A percentile compares a stretch with the other conserved stretches of the same genome.
Conservation (phyloP, 164 flowering plant species). For the Chloranthus sessilifolius region DNA sequence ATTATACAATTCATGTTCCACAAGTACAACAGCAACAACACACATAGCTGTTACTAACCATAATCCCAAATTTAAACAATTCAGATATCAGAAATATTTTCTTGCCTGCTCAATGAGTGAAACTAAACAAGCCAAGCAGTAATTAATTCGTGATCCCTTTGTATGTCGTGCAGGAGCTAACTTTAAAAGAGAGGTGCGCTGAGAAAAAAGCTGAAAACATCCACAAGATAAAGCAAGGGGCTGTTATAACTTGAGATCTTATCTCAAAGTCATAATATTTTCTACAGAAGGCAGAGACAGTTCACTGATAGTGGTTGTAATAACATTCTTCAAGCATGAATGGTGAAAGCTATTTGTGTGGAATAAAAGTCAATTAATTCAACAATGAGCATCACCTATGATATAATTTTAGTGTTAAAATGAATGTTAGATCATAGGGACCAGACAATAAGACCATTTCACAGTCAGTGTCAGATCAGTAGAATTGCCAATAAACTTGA, state of each 20-base stretch:
- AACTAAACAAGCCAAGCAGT: constrained; percentile 78
- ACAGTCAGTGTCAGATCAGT: no score
- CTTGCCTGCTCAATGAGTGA: constrained; percentile 90
- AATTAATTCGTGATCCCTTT: constrained; percentile 53
- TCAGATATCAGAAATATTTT: constrained; percentile 6
- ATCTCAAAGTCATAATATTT: neutral
- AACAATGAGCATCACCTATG: neutral
- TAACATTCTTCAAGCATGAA: no score
- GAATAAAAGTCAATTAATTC: no score
- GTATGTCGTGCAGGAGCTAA: constrained; percentile 33
- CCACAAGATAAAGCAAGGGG: constrained; percentile 4
- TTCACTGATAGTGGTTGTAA: no score
- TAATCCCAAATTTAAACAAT: neutral
- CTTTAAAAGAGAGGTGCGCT: constrained; percentile 44
- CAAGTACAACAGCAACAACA: no score
- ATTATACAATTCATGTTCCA: no score
- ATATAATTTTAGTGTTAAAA: no score
- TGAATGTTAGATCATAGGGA: no score
- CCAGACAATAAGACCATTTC: no score
- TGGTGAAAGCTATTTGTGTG: no score
- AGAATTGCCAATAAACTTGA: no score
- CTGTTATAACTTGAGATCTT: neutral
- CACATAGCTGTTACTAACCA: neutral
- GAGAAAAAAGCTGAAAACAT: constrained; percentile 53
- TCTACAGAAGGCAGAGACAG: no score